Evolutionary conservation across 2,329 filamentous ascomycete genomes (phyloP), one percentile per base, ranked within the genome.

Genomic region (Neonectria coccinea): DNA sequence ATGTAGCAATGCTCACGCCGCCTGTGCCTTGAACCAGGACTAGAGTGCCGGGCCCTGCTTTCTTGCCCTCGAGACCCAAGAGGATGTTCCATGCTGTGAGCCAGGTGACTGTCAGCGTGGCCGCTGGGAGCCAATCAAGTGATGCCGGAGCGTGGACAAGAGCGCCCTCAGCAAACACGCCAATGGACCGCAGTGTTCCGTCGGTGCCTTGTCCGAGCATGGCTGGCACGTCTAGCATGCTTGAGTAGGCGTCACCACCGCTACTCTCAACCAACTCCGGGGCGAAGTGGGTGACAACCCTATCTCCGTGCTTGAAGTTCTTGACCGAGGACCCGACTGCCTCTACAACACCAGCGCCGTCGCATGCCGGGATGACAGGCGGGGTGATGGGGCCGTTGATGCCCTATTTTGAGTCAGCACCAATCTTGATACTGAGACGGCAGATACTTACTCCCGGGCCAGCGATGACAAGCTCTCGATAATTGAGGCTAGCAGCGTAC

Each of bases 151-250:
- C 79, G 63, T 79, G 76, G 3, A 90, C 84, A 12, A 91, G 82
- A 10, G 85, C 86, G 9, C 62, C 84, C 73, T 89, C 86, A 25
- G 85, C 78, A 72, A 89, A 90, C 6, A 85, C 80, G 9, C 80
- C 88, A 64, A 87, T 85, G 53, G 89, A 81, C 42, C 85, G 82
- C 16, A 91, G 80, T 0, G 83, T 83, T 29, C 89, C 89, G 62
- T 90, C 85, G 1, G 88, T 66, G 1, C 79, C 80, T 61, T 87
- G 85, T 52, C 89, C 89, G 2, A 91, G 81, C 20, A 86, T 86
- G 7, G 82, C 84, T 0, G 64, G 62, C 3, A 77, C 67, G 25
- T 77, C 76, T 1, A 65, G 64, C 12, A 74, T 68, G 2, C 67
- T 69, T 1, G 73, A 65, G n/a, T 68, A 65, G 0, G 74, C 74